Evolutionary conservation across 208 protist species (phyloP), one percentile per base, ranked within the genome.

Genomic region (Herpetomonas tarakana): DNA sequence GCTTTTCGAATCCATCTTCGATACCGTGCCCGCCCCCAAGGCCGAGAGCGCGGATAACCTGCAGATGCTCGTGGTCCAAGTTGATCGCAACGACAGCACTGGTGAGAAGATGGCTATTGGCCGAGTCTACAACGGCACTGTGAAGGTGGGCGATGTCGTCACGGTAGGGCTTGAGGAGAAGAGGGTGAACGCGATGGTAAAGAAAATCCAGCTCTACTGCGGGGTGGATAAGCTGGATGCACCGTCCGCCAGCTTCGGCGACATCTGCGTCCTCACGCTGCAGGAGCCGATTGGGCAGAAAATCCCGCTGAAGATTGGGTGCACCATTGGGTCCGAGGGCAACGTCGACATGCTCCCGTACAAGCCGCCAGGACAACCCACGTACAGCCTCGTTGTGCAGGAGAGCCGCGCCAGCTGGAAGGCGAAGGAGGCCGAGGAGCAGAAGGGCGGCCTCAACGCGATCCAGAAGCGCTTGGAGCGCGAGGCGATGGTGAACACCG

Each of bases 11-110:
- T 89, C 86, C 26, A 98, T 99, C 50, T 82, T 98, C 31, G 45
- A 83, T n/a, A 71, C 80, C 24, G 81, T 98, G 7, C 94, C 91
- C 3, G 27, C 81, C 1, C 93, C 92, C 1, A 45, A 80, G 27
- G 70, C 68, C 0, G 61, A 85, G 46, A 54, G 82, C 16, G 59
- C 60, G 4, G 26, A 67, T 0, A 68, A 71, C 24, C 89, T 99
- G 52, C 84, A 96, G 66, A 98, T 99, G 97, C 82, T 98, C 14
- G 94, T 98, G 7, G 93, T 92, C 3, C 96, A 96, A 35, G 74
- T 99, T 12, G 96, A 97, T 49, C 79, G 88, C 27, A 89, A 98
- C 65, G 81, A 90, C 41, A 55, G 58, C 41, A 78, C 65, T 24
- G 78, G 71, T 63, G 70, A 71, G n/a, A 94, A 97, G 59, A 87